A percentile compares a stretch with the other conserved stretches of the same genome.
Evolutionary conservation across 805 yeast species (phyloP).

Genomic region (Yamadazyma laniorum): DNA sequence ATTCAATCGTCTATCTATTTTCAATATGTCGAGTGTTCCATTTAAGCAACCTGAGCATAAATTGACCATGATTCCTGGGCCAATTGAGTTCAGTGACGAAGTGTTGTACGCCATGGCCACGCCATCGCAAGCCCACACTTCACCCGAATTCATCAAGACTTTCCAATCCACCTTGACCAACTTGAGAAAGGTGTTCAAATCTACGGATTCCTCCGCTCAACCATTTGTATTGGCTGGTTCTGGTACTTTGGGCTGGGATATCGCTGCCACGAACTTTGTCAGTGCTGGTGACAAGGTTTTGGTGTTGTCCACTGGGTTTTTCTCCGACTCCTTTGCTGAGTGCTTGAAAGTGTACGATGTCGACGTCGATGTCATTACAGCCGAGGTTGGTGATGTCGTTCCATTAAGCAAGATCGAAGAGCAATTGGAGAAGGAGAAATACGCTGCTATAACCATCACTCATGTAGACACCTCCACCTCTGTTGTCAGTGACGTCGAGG

Average conservation of each 20-base stretch:
- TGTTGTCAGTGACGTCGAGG: slow-evolving; percentile 72
- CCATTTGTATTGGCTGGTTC: slow-evolving; percentile 84
- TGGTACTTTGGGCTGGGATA: slow-evolving; percentile 95
- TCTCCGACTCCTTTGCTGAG: slow-evolving; percentile 80
- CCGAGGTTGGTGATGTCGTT: slow-evolving; percentile 72
- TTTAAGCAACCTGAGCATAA: slow-evolving; percentile 42
- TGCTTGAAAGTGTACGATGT: slow-evolving; percentile 71
- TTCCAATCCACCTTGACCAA: slow-evolving; percentile 68
- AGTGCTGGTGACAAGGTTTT: slow-evolving; percentile 65
- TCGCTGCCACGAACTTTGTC: slow-evolving; percentile 75
- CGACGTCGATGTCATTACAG: slow-evolving; percentile 69
- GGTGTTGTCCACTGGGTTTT: slow-evolving; percentile 87
- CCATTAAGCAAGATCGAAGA: slow-evolving; percentile 54
- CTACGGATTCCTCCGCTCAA: slow-evolving; percentile 62
- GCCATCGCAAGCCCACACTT: slow-evolving; percentile 86
- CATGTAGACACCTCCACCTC: slow-evolving; percentile 98
- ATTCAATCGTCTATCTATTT: not conserved
- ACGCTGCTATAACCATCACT: slow-evolving; percentile 76
- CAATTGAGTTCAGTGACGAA: slow-evolving; percentile 76
- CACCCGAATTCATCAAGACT: slow-evolving; percentile 74
- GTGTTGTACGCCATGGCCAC: slow-evolving; percentile 79
- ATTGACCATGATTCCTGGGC: slow-evolving; percentile 76
- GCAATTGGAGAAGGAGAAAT: slow-evolving; percentile 51
- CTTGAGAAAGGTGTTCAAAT: slow-evolving; percentile 72
- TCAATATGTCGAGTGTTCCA: slow-evolving; percentile 34